A percentile compares a stretch with the other conserved stretches of the same genome.
phyloP scores from a whole-genome alignment of 208 protist genomes.

The Leishmania amazonensis region DNA sequence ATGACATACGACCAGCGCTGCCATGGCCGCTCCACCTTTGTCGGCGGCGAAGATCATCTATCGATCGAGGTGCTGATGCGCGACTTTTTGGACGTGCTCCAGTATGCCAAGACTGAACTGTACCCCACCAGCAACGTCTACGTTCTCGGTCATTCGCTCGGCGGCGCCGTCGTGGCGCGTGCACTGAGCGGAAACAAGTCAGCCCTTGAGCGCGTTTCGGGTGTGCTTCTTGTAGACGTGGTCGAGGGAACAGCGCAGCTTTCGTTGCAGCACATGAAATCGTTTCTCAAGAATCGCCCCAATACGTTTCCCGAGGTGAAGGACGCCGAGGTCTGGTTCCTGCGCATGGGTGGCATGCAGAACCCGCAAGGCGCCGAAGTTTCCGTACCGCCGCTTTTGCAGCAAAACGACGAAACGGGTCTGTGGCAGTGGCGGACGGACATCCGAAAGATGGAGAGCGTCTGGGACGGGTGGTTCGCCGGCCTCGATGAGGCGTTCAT shows the following conservation, averaged over 20 bases:
- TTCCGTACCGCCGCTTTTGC: slow-evolving; percentile 80
- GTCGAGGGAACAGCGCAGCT: slow-evolving; percentile 91
- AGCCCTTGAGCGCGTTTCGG: slow-evolving; percentile 38
- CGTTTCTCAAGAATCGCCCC: slow-evolving; percentile 77
- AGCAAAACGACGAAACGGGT: slow-evolving; percentile 16
- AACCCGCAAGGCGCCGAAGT: slow-evolving; percentile 59
- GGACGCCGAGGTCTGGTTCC: slow-evolving; percentile 80
- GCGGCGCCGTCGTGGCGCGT: slow-evolving; percentile 72
- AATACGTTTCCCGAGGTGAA: slow-evolving; percentile 56
- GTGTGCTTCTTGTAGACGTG: slow-evolving; percentile 87
- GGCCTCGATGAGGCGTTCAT: slow-evolving; percentile 88
- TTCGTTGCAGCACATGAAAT: slow-evolving; percentile 80
- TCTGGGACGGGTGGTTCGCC: slow-evolving; percentile 91
- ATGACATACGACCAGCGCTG: slow-evolving; percentile 88
- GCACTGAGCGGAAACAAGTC: slow-evolving; percentile 42
- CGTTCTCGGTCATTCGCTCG: slow-evolving; percentile 88
- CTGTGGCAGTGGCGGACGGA: slow-evolving; percentile 80
- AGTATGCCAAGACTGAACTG: slow-evolving; percentile 36
- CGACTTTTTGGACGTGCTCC: slow-evolving; percentile 66
- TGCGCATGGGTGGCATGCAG: slow-evolving; percentile 76
- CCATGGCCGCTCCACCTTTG: slow-evolving; percentile 80
- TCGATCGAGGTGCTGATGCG: slow-evolving; percentile 65
- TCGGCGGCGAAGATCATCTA: slow-evolving; percentile 63
- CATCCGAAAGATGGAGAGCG: slow-evolving; percentile 57
- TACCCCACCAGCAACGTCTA: slow-evolving; percentile 59